These are phyloP conservation scores for Xylariaceae sp. DNA, from an alignment of 2,329 filamentous ascomycete species.

Conservation along the genomic window DNA sequence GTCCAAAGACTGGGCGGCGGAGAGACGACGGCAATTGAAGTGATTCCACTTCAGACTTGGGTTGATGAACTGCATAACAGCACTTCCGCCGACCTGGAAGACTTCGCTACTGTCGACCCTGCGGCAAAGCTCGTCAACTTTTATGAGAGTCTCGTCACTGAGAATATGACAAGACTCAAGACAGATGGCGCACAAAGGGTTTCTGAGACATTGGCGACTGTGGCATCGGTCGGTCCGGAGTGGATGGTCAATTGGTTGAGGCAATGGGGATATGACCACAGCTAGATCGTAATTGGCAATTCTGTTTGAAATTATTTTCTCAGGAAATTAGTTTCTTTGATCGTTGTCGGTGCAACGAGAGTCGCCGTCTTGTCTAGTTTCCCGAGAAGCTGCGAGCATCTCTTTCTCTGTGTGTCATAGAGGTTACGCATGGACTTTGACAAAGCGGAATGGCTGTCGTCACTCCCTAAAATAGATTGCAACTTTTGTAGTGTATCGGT, in stretches of 20 bases:
- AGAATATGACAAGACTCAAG: not conserved
- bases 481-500: too few species aligned
- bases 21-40: slow-evolving; percentile 4
- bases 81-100: slow-evolving; percentile 4
- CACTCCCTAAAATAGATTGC: too few species aligned
- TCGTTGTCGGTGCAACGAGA: too few species aligned
- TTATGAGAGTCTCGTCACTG: slow-evolving; percentile 11
- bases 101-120: slow-evolving; percentile 11
- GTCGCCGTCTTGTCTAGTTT: too few species aligned
- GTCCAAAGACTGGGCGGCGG: slow-evolving; percentile 1
- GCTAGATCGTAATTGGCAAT: too few species aligned
- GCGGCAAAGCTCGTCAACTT: slow-evolving; percentile 14
- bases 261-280: too few species aligned
- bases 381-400: too few species aligned
- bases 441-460: too few species aligned
- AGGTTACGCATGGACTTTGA: too few species aligned
- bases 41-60: slow-evolving; percentile 15
- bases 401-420: too few species aligned
- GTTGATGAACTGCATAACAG: slow-evolving; percentile 16
- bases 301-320: too few species aligned
- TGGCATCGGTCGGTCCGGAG: slow-evolving; percentile 4
- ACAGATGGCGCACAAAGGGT: slow-evolving; percentile 4
- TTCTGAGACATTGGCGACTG: slow-evolving; percentile 7
- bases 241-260: slow-evolving; percentile 19
- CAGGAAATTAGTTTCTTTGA: too few species aligned